phyloP scores from a whole-genome alignment of 345 rosid species.

The Eucalyptus marginata region DNA sequence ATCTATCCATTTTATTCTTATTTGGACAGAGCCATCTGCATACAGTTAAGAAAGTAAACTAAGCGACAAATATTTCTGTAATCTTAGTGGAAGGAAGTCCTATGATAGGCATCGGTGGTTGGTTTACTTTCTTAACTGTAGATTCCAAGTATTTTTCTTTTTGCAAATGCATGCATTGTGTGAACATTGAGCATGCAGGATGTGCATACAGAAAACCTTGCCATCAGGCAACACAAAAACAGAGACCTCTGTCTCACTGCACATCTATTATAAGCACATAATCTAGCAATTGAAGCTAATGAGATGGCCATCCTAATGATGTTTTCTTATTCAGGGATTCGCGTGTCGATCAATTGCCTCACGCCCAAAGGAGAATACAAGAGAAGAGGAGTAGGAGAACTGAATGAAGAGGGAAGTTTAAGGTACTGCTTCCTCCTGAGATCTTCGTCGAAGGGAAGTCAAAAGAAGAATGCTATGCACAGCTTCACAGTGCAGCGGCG shows the following conservation, averaged over 20 bases:
- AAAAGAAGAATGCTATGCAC: conserved; percentile 72
- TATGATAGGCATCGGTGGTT: neutral
- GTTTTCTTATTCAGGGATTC: conserved; percentile 34
- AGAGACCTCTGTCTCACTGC: neutral
- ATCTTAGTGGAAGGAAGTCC: neutral
- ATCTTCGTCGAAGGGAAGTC: conserved; percentile 36
- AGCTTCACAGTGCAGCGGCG: conserved; percentile 52
- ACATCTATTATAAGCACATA: neutral
- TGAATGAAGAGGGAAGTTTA: conserved; percentile 59
- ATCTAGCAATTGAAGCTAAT: neutral
- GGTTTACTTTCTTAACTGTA: neutral
- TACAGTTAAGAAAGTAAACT: neutral
- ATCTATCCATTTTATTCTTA: neutral
- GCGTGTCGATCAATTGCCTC: conserved; percentile 62
- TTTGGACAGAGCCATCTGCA: neutral
- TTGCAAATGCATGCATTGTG: neutral
- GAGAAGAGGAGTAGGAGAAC: conserved; percentile 39
- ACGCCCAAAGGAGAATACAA: conserved; percentile 30
- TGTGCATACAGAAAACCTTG: neutral
- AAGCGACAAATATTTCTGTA: neutral
- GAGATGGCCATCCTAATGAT: neutral
- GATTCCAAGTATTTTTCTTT: neutral
- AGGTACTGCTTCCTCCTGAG: conserved; percentile 37
- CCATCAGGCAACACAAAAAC: neutral
- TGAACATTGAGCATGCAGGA: neutral